Base-by-base conservation (phyloP, 148 eudicot species). In the Tetragonia tetragonoides region DNA sequence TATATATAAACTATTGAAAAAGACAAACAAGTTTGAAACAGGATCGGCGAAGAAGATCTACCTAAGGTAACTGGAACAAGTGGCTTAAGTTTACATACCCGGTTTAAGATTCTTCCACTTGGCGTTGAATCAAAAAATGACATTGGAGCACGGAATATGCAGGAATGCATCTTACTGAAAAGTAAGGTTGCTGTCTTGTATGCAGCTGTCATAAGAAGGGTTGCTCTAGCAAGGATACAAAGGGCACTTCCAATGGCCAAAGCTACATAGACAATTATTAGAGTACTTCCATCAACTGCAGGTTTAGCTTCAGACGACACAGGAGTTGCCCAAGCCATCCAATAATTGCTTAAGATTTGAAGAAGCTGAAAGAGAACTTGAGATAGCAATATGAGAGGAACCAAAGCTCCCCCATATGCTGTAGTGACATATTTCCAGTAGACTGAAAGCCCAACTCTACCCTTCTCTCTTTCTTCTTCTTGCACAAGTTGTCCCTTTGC, bases 51-150 rank as follows among this genome's bases (percentile, higher is more conserved):
- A n/a, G n/a, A n/a, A n/a, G n/a, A n/a, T n/a, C n/a, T n/a, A n/a
- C n/a, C n/a, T n/a, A n/a, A n/a, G n/a, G 47, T 44, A 44, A 44
- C 5, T 44, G 34, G 47, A 5, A 67, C 12, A 39, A 53, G 10
- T 14, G 59, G n/a, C n/a, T n/a, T n/a, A n/a, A n/a, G n/a, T 20
- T 64, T 41, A 74, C 75, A 42, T 82, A 87, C 89, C 75, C 89
- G 82, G 42, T 84, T 87, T 46, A 87, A 79, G 80, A 87, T 84
- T 71, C 89, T 76, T 5, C 89, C 89, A 78, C 87, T 87, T 4
- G 89, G 89, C 5, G 89, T 87, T 54, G 89, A 75, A 78, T 87
- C 89, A 60, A 87, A 87, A 80, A 87, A 87, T 8, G 87, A 83
- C 89, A 87, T 87, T 10, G 89, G 89, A 77, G 89, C 89, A 11